Evolutionary conservation across 345 rosid genomes (phyloP).

Genomic region (Moricandia arvensis): DNA sequence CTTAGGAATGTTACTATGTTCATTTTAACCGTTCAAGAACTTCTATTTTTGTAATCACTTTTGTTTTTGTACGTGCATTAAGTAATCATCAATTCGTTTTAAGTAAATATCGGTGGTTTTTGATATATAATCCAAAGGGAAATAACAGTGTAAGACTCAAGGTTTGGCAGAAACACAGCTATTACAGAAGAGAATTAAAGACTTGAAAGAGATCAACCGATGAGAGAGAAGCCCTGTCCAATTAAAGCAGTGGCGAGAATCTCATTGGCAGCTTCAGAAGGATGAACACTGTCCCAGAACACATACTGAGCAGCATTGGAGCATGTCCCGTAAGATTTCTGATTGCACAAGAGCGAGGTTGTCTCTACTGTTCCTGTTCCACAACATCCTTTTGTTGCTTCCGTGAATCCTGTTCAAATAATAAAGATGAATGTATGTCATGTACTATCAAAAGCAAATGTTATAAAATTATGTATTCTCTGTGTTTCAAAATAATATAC

Average conservation of each 20-base stretch:
- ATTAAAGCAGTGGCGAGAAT: slow-evolving; percentile 69
- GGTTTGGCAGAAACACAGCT: slow-evolving; percentile 14
- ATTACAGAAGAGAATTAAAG: background rate
- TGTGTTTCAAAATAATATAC: too few relatives aligned
- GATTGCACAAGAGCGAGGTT: slow-evolving; percentile 71
- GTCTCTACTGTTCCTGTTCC: slow-evolving; percentile 88
- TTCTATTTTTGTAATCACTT: background rate
- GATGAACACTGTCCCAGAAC: slow-evolving; percentile 95
- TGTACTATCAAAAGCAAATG: background rate
- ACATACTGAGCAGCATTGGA: slow-evolving; percentile 78
- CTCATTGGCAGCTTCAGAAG: slow-evolving; percentile 87
- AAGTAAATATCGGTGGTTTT: slow-evolving; percentile 15
- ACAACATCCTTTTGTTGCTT: slow-evolving; percentile 87
- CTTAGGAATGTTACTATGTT: background rate
- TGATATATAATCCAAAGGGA: slow-evolving; percentile 20
- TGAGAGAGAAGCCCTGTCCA: slow-evolving; percentile 63
- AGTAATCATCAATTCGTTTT: slow-evolving; percentile 6
- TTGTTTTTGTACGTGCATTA: slow-evolving; percentile 14
- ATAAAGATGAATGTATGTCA: background rate
- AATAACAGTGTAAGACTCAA: slow-evolving; percentile 20
- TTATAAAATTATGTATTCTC: background rate
- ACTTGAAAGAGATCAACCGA: slow-evolving; percentile 18
- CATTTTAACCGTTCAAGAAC: background rate
- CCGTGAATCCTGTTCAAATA: slow-evolving; percentile 55
- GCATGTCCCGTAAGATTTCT: slow-evolving; percentile 71